A percentile compares a stretch with the other conserved stretches of the same genome.
These are phyloP conservation scores for Aquilaria malaccensis DNA, from an alignment of 345 rosid species.

Conservation along the genomic window DNA sequence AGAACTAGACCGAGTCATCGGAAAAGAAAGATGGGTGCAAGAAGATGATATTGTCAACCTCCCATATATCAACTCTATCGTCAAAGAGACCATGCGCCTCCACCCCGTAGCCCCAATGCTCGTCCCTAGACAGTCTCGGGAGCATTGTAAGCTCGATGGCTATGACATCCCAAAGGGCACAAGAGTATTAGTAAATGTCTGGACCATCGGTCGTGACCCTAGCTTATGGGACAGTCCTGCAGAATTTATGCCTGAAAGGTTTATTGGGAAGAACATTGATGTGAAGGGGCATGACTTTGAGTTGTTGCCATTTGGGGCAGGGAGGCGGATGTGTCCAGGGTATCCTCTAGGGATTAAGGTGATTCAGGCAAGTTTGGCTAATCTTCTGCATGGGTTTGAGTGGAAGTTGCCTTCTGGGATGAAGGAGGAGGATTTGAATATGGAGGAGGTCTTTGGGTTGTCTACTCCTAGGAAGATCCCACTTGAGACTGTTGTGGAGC, in stretches of 20 bases:
- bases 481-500: slow-evolving; percentile 31
- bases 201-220: slow-evolving; percentile 61
- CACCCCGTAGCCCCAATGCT: slow-evolving; percentile 62
- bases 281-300: slow-evolving; percentile 56
- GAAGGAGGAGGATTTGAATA: slow-evolving; percentile 31
- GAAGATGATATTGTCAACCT: slow-evolving; percentile 47
- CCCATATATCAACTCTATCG: slow-evolving; percentile 38
- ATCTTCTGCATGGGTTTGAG: slow-evolving; percentile 49
- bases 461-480: slow-evolving; percentile 44
- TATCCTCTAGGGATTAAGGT: slow-evolving; percentile 52
- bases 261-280: slow-evolving; percentile 34
- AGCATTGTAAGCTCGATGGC: slow-evolving; percentile 32
- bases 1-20: slow-evolving; percentile 52
- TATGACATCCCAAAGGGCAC: slow-evolving; percentile 45
- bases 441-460: slow-evolving; percentile 57
- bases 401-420: slow-evolving; percentile 39
- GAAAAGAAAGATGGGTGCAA: slow-evolving; percentile 42
- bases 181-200: slow-evolving; percentile 32
- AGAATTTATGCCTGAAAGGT: slow-evolving; percentile 50
- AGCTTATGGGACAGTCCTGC: slow-evolving; percentile 42
- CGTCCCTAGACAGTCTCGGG: slow-evolving; percentile 34
- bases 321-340: slow-evolving; percentile 80
- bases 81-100: slow-evolving; percentile 57
- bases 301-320: slow-evolving; percentile 59
- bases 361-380: slow-evolving; percentile 43